Conservation (phyloP, 208 protist species). For the Leishmania gerbilli region DNA sequence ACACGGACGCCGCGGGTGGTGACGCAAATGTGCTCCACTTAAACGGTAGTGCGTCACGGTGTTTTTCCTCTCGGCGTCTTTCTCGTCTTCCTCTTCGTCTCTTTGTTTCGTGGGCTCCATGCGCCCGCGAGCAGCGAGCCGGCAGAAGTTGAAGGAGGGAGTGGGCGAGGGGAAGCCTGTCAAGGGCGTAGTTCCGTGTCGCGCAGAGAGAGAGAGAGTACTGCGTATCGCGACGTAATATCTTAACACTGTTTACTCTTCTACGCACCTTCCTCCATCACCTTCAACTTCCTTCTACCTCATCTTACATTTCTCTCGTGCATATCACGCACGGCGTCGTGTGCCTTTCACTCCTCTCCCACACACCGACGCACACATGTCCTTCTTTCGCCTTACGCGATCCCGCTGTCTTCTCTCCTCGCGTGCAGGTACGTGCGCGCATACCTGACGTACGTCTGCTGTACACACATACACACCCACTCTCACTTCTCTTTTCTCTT, state of each 20-base stretch:
- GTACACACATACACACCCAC: not conserved
- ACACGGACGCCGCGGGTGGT: not conserved
- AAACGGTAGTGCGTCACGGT: not conserved
- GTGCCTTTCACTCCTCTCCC: not conserved
- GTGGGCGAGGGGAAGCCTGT: not conserved
- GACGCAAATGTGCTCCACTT: not conserved
- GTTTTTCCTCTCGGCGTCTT: not conserved
- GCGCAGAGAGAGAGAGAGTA: not conserved
- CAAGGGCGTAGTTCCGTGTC: not conserved
- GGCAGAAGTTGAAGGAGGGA: not conserved
- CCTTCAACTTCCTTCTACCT: not conserved
- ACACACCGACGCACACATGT: not conserved
- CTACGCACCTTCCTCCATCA: not conserved
- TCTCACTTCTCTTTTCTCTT: not conserved
- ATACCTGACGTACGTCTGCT: not conserved
- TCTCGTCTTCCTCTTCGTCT: not conserved
- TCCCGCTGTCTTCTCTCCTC: not conserved
- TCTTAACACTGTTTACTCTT: not conserved
- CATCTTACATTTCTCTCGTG: not conserved
- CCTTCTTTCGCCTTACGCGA: not conserved
- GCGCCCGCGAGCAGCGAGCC: not conserved
- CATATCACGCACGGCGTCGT: not conserved
- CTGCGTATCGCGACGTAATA: not conserved
- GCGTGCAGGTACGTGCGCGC: not conserved
- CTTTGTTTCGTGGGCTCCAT: not conserved